Evolutionary conservation across 495 filamentous ascomycete genomes (phyloP), one percentile per base, ranked within the genome.

Genomic region (Podospora didyma): DNA sequence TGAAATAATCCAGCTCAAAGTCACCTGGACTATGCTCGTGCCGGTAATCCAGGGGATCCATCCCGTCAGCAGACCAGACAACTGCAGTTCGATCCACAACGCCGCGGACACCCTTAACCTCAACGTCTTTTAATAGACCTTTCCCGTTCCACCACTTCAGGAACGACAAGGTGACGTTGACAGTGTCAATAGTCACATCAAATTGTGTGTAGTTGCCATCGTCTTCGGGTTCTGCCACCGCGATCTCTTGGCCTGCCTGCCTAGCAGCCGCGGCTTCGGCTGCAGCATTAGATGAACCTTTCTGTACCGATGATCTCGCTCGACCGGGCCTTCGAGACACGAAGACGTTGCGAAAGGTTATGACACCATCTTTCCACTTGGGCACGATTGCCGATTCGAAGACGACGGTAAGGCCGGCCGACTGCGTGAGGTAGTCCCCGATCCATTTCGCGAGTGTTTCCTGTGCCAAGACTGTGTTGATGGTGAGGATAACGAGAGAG

Each of bases 371-470:
- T 60, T 82, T 86, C 94, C 94, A 98, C 64, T 87, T 90, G 11
- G 94, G 94, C 14, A 97, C 94, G 62, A 98, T 96, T 14, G 94
- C 94, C 57, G 91, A 97, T 70, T 98, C 94, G 67, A 98, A 98
- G 21, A 98, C 87, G 37, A 98, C 89, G 58, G 92, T 94, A n/a
- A 97, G 74, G 2, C 94, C 94, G 35, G 93, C 94, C 19, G 92
- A 96, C 62, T 89, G 88, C 2, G 94, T 98, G 4, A 98, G 78
- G 69, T 97, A 96, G 70, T 97, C 96, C 2, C 94, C 94, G 37
- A 97, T 81, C 87, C 89, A 95, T 55, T 89, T 80, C 21, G 95
- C 94, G 3, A 98, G 74, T 6, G 90, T 97, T 82, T 98, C 94
- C 78, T 98, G 94, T 3, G 94, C 94, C 75, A 96, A 89, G 10